Evolutionary conservation across 129 eudicot genomes (phyloP).

Genomic region (Mikania micrantha): DNA sequence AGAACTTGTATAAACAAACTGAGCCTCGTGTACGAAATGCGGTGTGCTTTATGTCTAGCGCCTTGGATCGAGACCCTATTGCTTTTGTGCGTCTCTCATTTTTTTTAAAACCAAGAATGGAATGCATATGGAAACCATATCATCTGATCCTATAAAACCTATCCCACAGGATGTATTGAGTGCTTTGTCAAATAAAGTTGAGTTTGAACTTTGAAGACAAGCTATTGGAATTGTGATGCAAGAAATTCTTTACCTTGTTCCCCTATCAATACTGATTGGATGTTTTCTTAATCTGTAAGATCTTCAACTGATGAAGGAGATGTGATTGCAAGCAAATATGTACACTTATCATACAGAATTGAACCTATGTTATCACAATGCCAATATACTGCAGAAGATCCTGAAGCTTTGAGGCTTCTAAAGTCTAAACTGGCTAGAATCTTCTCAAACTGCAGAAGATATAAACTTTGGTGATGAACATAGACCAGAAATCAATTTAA

Average conservation of each 20-base stretch:
- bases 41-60: too few species aligned
- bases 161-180: constrained; percentile 49
- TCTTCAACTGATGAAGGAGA: constrained; percentile 24
- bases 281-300: constrained; percentile 17
- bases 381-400: constrained; percentile 38
- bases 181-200: constrained; percentile 43
- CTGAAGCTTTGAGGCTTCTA: constrained; percentile 72
- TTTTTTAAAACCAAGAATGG: too few species aligned
- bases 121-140: constrained; percentile 37
- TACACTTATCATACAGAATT: constrained; percentile 20
- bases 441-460: constrained; percentile 97
- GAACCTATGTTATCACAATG: constrained; percentile 13
- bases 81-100: too few species aligned
- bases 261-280: constrained; percentile 16
- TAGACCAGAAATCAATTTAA: constrained; percentile 62
- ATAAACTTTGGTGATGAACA: constrained; percentile 96
- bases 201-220: constrained; percentile 37
- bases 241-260: constrained; percentile 28
- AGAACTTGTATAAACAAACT: too few species aligned
- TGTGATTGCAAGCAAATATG: constrained; percentile 22
- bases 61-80: too few species aligned
- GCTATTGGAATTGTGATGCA: constrained; percentile 36
- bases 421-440: constrained; percentile 94
- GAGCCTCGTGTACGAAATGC: too few species aligned
- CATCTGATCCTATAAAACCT: constrained; percentile 66